phyloP scores from a whole-genome alignment of 2,329 filamentous ascomycete genomes.

The Pyrenophora graminea region DNA sequence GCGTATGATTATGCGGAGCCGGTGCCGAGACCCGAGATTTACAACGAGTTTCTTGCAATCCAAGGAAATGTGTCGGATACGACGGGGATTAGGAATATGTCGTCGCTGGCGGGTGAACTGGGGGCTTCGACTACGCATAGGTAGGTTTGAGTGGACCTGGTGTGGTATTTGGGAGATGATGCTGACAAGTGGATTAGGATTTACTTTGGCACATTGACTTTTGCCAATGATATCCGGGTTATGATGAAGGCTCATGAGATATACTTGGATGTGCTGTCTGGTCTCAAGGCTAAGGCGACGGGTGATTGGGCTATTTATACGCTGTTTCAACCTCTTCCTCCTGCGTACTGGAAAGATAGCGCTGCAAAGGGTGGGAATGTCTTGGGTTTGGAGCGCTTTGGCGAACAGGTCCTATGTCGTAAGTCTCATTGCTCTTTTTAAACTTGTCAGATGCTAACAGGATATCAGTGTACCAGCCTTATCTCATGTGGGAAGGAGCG shows the following conservation, averaged over 20 bases:
- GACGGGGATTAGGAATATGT: constrained; percentile 32
- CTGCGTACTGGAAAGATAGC: constrained; percentile 43
- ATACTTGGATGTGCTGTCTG: constrained; percentile 47
- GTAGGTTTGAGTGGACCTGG: constrained; percentile 1
- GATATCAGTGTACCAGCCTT: constrained; percentile 22
- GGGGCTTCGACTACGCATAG: constrained; percentile 19
- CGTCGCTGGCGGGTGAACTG: constrained; percentile 26
- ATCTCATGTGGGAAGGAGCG: constrained; percentile 28
- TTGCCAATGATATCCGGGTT: constrained; percentile 42
- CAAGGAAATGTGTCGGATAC: constrained; percentile 30
- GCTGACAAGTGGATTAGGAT: constrained; percentile 11
- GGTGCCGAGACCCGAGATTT: constrained; percentile 20
- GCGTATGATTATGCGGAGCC: constrained; percentile 31
- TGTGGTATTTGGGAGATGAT: neutral
- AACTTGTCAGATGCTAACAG: neutral
- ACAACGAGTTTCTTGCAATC: constrained; percentile 29
- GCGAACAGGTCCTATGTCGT: constrained; percentile 22
- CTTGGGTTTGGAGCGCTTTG: constrained; percentile 42
- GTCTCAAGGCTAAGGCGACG: constrained; percentile 32
- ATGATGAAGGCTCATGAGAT: constrained; percentile 47
- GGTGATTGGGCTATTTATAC: constrained; percentile 41
- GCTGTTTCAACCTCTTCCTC: constrained; percentile 48
- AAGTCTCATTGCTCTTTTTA: constrained; percentile 1
- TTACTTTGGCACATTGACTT: constrained; percentile 33
- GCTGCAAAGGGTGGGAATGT: constrained; percentile 48